Evolutionary conservation across 1,139 yeast genomes (phyloP), one percentile per base, ranked within the genome.

Genomic region (Hansenula sp.): DNA sequence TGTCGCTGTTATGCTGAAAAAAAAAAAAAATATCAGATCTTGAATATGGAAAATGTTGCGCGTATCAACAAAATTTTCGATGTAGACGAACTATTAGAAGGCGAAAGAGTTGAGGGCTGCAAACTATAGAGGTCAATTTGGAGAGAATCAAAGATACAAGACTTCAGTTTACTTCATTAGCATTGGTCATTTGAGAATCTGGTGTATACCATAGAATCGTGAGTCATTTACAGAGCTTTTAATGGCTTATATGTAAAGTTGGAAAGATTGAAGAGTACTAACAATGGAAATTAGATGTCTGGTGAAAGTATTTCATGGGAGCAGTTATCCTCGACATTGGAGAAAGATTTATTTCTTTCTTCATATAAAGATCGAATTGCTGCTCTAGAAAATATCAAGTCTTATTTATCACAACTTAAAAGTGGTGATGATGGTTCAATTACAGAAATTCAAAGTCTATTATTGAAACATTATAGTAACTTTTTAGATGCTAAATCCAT

Each of bases 401-500:
- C 13, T 52, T 70, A 44, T 42, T 51, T 40, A 47, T 49, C 19
- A 2, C 42, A 57, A 32, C 48, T 46, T 44, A 31, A 10, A 32
- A 12, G 10, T 3, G 41, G 37, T 39, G 41, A 42, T 32, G 25
- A 43, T 12, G 12, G 44, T 47, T 45, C 58, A 49, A 30, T 55
- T 42, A 36, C 55, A 43, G 33, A 63, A 54, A 27, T 59, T 20
- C 53, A 64, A 36, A 48, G 59, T 16, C 40, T 55, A 12, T 52
- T 75, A 36, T 64, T 78, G 44, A 61, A 62, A 39, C 73, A 80
- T 26, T 72, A 66, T 53, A 66, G 69, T 45, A 73, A 70, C 52
- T 77, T 80, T 48, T 71, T 69, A 41, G 84, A 79, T 49, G 51
- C 66, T 11, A 62, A 59, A 34, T 75, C 83, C 16, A 61, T 81